Conservation (phyloP, 768 basidiomycete genomes). For the Podaxis mareebaensis region DNA sequence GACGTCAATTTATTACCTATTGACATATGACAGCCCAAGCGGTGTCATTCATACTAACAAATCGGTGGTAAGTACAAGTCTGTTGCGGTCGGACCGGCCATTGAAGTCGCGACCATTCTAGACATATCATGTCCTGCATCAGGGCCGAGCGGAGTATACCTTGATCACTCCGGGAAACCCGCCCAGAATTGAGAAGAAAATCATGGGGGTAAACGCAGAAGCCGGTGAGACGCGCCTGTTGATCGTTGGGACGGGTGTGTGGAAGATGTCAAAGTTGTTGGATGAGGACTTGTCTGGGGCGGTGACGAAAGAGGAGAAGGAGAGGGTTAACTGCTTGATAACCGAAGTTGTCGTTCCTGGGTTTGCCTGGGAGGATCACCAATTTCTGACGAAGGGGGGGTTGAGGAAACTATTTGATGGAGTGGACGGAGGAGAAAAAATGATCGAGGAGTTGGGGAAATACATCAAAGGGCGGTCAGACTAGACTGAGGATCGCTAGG, state of each 20-base stretch:
- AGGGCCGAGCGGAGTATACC: constrained; percentile 52
- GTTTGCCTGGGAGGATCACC: constrained; percentile 54
- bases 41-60: constrained; percentile 51
- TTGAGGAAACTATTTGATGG: constrained; percentile 36
- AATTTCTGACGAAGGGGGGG: constrained; percentile 37
- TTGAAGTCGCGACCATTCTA: constrained; percentile 19
- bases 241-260: constrained; percentile 50
- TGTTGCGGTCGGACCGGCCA: not conserved
- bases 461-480: not conserved
- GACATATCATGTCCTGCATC: constrained; percentile 54
- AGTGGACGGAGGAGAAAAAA: not conserved
- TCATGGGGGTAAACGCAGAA: constrained; percentile 43
- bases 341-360: constrained; percentile 63
- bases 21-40: constrained; percentile 38
- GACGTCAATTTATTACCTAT: constrained; percentile 51
- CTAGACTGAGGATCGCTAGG: not conserved
- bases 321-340: constrained; percentile 51
- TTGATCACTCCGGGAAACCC: constrained; percentile 35
- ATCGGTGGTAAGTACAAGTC: constrained; percentile 35
- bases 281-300: constrained; percentile 34
- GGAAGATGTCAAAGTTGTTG: constrained; percentile 59
- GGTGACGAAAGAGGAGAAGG: constrained; percentile 31
- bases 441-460: not conserved
- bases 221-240: constrained; percentile 48
- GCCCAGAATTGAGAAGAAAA: constrained; percentile 38